A percentile compares a stretch with the other conserved stretches of the same genome.
These are phyloP conservation scores for Micractinium sp. DNA, from an alignment of 139 green algal genomes.

Conservation along the genomic window DNA sequence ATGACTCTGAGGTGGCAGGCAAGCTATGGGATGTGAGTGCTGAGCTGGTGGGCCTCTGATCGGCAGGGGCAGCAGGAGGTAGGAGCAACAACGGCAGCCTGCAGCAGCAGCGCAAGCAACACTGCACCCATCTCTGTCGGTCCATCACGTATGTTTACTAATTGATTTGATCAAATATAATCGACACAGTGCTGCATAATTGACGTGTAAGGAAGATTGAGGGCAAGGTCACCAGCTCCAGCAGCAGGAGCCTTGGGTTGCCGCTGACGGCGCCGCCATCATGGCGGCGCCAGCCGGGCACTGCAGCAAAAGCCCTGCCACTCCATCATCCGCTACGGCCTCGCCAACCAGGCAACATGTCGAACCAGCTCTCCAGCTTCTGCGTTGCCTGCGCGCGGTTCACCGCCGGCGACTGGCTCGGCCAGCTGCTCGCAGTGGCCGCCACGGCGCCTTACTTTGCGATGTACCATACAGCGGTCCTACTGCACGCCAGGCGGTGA, in stretches of 20 bases:
- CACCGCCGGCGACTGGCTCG: neutral
- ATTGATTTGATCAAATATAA: too few relatives aligned
- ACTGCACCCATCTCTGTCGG: too few relatives aligned
- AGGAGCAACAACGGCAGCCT: too few relatives aligned
- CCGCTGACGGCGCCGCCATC: too few relatives aligned
- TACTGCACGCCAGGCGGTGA: slow-evolving; percentile 1
- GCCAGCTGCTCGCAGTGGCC: neutral
- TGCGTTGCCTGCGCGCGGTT: slow-evolving; percentile 21
- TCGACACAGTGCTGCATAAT: too few relatives aligned
- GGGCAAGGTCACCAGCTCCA: too few relatives aligned
- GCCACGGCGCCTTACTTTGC: slow-evolving; percentile 11
- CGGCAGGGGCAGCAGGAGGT: too few relatives aligned
- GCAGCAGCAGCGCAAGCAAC: too few relatives aligned
- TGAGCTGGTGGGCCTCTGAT: slow-evolving; percentile 60
- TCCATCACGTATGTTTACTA: too few relatives aligned
- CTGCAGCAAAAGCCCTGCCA: neutral
- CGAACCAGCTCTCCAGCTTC: neutral
- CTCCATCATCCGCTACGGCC: neutral
- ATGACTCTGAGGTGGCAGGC: slow-evolving; percentile 43
- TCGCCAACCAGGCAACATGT: neutral
- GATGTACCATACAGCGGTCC: slow-evolving; percentile 7
- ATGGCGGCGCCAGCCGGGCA: too few relatives aligned
- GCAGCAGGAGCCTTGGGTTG: too few relatives aligned
- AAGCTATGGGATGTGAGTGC: slow-evolving; percentile 68
- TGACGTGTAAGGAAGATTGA: too few relatives aligned